Percentiles rank a stretch among this genome's conserved stretches.
Evolutionary conservation across 2,329 filamentous ascomycete genomes (phyloP).

Genomic region (Metarhizium humberi): DNA sequence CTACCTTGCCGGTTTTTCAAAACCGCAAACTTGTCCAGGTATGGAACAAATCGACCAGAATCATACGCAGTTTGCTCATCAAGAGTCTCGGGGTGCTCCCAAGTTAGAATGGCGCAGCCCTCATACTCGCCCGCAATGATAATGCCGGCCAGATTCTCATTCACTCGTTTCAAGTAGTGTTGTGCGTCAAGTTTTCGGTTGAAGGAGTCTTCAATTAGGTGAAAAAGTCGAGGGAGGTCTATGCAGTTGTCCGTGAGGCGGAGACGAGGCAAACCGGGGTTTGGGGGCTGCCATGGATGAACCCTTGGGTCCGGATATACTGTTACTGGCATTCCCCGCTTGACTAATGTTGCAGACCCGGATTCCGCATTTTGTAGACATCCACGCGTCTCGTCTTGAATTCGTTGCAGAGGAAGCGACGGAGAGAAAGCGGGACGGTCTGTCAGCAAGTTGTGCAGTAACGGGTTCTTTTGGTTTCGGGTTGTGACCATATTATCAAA

Average conservation of each 20-base stretch:
- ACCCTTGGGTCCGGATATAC: slow-evolving; percentile 70
- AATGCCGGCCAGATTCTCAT: slow-evolving; percentile 73
- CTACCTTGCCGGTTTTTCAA: slow-evolving; percentile 80
- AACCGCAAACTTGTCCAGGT: slow-evolving; percentile 96
- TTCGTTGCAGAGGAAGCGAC: slow-evolving; percentile 68
- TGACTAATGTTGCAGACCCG: slow-evolving; percentile 66
- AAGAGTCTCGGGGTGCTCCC: slow-evolving; percentile 66
- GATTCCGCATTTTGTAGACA: slow-evolving; percentile 22
- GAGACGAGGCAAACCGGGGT: slow-evolving; percentile 49
- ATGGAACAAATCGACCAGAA: slow-evolving; percentile 67
- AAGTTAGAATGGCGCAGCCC: slow-evolving; percentile 87
- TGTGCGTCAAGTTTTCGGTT: slow-evolving; percentile 72
- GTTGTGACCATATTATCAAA: slow-evolving; percentile 44
- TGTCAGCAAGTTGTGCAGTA: slow-evolving; percentile 92
- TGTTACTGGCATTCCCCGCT: slow-evolving; percentile 81
- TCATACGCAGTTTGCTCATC: slow-evolving; percentile 43
- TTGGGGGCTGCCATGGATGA: slow-evolving; percentile 59
- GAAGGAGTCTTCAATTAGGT: slow-evolving; percentile 93
- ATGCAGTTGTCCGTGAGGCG: slow-evolving; percentile 72
- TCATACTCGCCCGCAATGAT: slow-evolving; percentile 97
- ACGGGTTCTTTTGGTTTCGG: slow-evolving; percentile 58
- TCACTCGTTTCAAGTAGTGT: slow-evolving; percentile 74
- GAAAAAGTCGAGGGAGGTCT: slow-evolving; percentile 70
- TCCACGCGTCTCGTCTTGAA: slow-evolving; percentile 27
- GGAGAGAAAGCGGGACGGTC: slow-evolving; percentile 91